These are phyloP conservation scores for Nitzschia sp. DNA, from an alignment of 108 stramenopile genomes.

Conservation along the genomic window DNA sequence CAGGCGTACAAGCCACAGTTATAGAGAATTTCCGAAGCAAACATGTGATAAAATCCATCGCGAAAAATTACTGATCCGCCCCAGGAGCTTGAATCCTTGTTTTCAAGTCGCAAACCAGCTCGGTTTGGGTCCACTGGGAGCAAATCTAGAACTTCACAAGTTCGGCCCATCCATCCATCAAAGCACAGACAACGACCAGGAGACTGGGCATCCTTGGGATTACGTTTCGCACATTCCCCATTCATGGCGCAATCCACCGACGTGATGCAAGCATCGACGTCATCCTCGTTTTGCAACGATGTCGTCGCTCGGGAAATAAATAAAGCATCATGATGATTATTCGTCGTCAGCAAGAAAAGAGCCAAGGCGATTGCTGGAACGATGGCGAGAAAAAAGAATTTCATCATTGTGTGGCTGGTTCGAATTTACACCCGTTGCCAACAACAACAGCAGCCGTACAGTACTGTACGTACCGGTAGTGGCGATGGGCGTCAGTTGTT, in stretches of 20 bases:
- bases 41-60: slow-evolving; percentile 32
- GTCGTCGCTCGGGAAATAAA: too few relatives aligned
- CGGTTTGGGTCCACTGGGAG: slow-evolving; percentile 12
- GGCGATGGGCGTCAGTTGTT: too few relatives aligned
- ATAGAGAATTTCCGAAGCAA: slow-evolving; percentile 29
- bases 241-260: slow-evolving; percentile 34
- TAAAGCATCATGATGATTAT: too few relatives aligned
- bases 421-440: too few relatives aligned
- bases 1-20: slow-evolving; percentile 25
- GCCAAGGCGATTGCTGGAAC: too few relatives aligned
- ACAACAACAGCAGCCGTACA: too few relatives aligned
- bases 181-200: slow-evolving; percentile 19
- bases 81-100: slow-evolving; percentile 26
- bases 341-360: too few relatives aligned
- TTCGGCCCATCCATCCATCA: slow-evolving; percentile 23
- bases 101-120: slow-evolving; percentile 16
- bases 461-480: too few relatives aligned
- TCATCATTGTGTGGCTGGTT: too few relatives aligned
- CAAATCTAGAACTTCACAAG: slow-evolving; percentile 26
- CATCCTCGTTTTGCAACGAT: too few relatives aligned
- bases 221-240: slow-evolving; percentile 23
- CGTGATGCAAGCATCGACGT: slow-evolving; percentile 7
- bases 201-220: background rate
- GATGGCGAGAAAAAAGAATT: too few relatives aligned
- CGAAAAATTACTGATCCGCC: slow-evolving; percentile 26